phyloP scores from a whole-genome alignment of 108 stramenopile species.

The Craspedostauros australis region DNA sequence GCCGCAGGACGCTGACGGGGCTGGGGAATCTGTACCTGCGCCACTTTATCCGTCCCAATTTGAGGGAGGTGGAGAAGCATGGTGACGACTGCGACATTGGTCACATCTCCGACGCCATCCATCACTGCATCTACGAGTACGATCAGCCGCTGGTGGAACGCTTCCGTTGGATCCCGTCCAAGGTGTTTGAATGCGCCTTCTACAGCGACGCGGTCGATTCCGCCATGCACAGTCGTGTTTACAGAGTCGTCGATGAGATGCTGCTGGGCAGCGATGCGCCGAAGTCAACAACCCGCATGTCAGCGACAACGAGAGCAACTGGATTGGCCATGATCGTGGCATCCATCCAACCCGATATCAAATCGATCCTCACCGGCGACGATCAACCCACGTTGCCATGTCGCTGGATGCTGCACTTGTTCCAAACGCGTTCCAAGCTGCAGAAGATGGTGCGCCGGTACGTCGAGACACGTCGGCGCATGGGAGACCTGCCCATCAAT shows the following conservation, averaged over 20 bases:
- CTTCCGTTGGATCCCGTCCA: conserved; percentile 68
- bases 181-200: conserved; percentile 56
- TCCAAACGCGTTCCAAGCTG: conserved; percentile 41
- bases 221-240: conserved; percentile 63
- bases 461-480: conserved; percentile 49
- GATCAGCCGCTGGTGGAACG: no score
- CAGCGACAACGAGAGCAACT: conserved; percentile 63
- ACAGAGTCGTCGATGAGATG: conserved; percentile 38
- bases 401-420: conserved; percentile 49
- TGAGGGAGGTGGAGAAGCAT: conserved; percentile 43
- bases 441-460: conserved; percentile 51
- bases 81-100: conserved; percentile 67
- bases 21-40: conserved; percentile 63
- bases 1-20: conserved; percentile 71
- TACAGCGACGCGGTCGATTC: conserved; percentile 51
- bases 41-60: conserved; percentile 45
- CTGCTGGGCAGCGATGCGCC: conserved; percentile 25
- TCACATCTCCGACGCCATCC: conserved; percentile 14
- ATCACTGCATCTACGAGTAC: neutral
- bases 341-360: conserved; percentile 24
- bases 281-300: conserved; percentile 16
- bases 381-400: conserved; percentile 31
- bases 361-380: neutral
- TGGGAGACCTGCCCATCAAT: conserved; percentile 18
- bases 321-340: conserved; percentile 72